Percentiles rank a stretch among this genome's conserved stretches.
Conservation (phyloP, 164 flowering plant genomes). For the Sedum album region DNA sequence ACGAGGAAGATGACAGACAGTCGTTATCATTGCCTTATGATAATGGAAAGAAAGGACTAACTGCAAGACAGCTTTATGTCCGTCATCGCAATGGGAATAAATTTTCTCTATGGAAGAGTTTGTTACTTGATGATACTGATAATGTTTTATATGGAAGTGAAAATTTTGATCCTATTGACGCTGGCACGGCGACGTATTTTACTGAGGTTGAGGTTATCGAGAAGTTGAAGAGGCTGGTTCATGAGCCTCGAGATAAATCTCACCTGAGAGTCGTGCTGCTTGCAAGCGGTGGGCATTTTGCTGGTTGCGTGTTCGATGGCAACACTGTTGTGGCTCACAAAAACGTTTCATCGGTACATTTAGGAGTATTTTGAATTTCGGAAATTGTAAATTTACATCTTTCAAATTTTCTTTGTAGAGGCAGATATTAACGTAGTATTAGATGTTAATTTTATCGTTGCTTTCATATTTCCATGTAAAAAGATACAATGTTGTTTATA, state of each 20-base stretch:
- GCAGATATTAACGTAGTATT: neutral
- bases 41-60: neutral
- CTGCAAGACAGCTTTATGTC: conserved; percentile 24
- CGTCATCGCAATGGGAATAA: conserved; percentile 52
- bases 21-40: conserved; percentile 6
- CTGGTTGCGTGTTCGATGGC: conserved; percentile 73
- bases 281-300: conserved; percentile 93
- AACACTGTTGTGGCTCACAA: neutral
- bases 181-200: conserved; percentile 16
- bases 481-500: neutral
- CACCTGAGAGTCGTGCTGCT: conserved; percentile 66
- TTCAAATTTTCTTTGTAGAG: too few relatives aligned
- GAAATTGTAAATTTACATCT: too few relatives aligned
- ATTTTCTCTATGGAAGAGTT: conserved; percentile 74
- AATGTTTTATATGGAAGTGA: conserved; percentile 31
- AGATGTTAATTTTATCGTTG: neutral
- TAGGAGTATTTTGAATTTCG: too few relatives aligned
- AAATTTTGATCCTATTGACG: conserved; percentile 14
- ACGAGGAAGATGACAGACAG: conserved; percentile 59
- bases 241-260: conserved; percentile 52
- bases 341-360: neutral
- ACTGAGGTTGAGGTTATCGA: conserved; percentile 43
- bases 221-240: conserved; percentile 39
- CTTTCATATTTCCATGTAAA: neutral
- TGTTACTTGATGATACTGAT: conserved; percentile 51